These are phyloP conservation scores for Leccinum arenicola DNA, from an alignment of 768 basidiomycete species.

Conservation along the genomic window DNA sequence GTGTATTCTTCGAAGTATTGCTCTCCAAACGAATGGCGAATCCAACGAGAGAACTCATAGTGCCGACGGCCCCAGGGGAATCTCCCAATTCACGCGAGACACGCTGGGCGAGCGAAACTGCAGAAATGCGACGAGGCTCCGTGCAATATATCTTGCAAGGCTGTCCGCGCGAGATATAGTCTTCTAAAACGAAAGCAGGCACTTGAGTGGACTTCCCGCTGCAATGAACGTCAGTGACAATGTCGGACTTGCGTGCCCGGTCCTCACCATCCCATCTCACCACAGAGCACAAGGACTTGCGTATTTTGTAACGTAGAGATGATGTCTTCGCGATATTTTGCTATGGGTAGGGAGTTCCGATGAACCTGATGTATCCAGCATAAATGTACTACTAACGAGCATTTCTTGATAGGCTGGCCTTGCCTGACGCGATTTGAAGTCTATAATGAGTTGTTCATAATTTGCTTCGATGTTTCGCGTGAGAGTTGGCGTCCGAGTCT, in stretches of 20 bases:
- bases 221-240: slow-evolving; percentile 8
- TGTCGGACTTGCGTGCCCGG: slow-evolving; percentile 35
- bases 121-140: slow-evolving; percentile 93
- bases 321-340: slow-evolving; percentile 74
- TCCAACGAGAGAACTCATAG: slow-evolving; percentile 76
- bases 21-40: slow-evolving; percentile 94
- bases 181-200: slow-evolving; percentile 90
- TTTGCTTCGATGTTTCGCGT: slow-evolving; percentile 16
- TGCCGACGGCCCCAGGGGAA: slow-evolving; percentile 71
- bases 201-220: slow-evolving; percentile 98
- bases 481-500: slow-evolving; percentile 2
- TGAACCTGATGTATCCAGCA: slow-evolving; percentile 49
- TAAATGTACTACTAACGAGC: slow-evolving; percentile 58
- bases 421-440: slow-evolving; percentile 59
- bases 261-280: slow-evolving; percentile 72
- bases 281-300: slow-evolving; percentile 86
- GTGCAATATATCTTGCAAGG: slow-evolving; percentile 92
- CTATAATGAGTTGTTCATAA: slow-evolving; percentile 52
- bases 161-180: slow-evolving; percentile 75
- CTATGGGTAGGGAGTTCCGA: slow-evolving; percentile 82
- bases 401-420: slow-evolving; percentile 79
- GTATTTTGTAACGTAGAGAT: slow-evolving; percentile 63
- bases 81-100: slow-evolving; percentile 95
- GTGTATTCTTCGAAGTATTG: slow-evolving; percentile 74
- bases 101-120: slow-evolving; percentile 90